phyloP scores from a whole-genome alignment of 208 protist genomes.

The Naegleria fowleri region DNA sequence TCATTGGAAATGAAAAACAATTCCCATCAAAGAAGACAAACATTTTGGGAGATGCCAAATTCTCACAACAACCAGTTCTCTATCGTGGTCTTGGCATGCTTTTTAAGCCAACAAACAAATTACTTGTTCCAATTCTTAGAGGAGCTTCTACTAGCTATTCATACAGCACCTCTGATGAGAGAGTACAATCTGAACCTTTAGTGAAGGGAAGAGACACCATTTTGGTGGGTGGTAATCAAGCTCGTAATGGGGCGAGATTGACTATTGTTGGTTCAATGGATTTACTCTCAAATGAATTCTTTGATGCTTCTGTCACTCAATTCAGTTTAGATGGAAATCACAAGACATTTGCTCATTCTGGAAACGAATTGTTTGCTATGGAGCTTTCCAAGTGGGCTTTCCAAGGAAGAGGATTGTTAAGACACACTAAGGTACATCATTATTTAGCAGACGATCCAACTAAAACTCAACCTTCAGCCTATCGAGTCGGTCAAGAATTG shows the following conservation, averaged over 20 bases:
- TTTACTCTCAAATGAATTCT: background rate
- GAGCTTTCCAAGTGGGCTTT: background rate
- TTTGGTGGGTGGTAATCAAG: background rate
- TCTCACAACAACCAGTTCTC: background rate
- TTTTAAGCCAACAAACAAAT: background rate
- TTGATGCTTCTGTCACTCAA: background rate
- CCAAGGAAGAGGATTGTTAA: background rate
- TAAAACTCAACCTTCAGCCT: background rate
- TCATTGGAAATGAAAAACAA: background rate
- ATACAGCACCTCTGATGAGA: background rate
- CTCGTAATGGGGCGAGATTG: slow-evolving; percentile 8
- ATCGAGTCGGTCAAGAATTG: background rate
- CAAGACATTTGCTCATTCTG: background rate
- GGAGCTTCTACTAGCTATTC: background rate
- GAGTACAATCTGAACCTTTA: background rate
- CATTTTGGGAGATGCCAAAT: background rate
- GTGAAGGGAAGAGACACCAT: background rate
- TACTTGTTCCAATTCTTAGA: background rate
- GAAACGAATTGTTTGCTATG: background rate
- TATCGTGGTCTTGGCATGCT: background rate
- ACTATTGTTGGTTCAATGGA: background rate
- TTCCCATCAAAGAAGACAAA: background rate
- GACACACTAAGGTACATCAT: background rate
- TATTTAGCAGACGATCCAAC: background rate
- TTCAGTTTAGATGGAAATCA: background rate